A percentile compares a stretch with the other conserved stretches of the same genome.
Conservation (phyloP, 129 eudicot genomes). For the Flaveria bidentis region DNA sequence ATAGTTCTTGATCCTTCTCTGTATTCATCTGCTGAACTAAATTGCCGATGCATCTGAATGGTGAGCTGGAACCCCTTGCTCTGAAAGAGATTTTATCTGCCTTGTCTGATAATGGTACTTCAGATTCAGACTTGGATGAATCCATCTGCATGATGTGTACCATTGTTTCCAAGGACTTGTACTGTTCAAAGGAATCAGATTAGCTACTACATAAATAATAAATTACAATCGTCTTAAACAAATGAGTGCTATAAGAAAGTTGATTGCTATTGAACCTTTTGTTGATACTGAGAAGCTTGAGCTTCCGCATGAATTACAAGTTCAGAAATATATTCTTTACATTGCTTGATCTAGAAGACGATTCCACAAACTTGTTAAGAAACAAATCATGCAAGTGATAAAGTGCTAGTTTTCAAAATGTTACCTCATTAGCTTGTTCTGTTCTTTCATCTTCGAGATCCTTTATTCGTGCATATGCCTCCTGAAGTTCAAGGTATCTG, state of each 20-base stretch:
- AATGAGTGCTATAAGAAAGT: neutral
- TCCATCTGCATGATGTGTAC: slow-evolving; percentile 51
- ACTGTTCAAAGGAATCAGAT: slow-evolving; percentile 48
- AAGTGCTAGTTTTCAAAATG: neutral
- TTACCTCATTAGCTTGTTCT: slow-evolving; percentile 64
- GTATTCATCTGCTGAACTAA: slow-evolving; percentile 82
- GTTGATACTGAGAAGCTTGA: slow-evolving; percentile 82
- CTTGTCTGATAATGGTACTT: slow-evolving; percentile 43
- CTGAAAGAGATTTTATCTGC: slow-evolving; percentile 55
- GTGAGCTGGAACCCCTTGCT: slow-evolving; percentile 85
- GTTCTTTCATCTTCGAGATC: slow-evolving; percentile 65
- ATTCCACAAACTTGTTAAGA: slow-evolving; percentile 11
- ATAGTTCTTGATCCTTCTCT: slow-evolving; percentile 80
- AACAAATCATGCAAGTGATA: neutral
- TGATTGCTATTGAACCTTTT: slow-evolving; percentile 53
- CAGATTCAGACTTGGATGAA: slow-evolving; percentile 41
- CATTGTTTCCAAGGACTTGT: slow-evolving; percentile 80
- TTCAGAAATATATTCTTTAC: slow-evolving; percentile 68
- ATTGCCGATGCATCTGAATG: slow-evolving; percentile 80
- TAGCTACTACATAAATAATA: slow-evolving; percentile 10
- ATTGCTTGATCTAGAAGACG: slow-evolving; percentile 60
- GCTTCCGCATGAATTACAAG: slow-evolving; percentile 82
- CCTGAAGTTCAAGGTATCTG: slow-evolving; percentile 52
- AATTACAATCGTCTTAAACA: neutral
- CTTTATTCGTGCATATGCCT: slow-evolving; percentile 50